Conservation (phyloP, 2,329 filamentous ascomycete species). For the Cladosporium sp. region DNA sequence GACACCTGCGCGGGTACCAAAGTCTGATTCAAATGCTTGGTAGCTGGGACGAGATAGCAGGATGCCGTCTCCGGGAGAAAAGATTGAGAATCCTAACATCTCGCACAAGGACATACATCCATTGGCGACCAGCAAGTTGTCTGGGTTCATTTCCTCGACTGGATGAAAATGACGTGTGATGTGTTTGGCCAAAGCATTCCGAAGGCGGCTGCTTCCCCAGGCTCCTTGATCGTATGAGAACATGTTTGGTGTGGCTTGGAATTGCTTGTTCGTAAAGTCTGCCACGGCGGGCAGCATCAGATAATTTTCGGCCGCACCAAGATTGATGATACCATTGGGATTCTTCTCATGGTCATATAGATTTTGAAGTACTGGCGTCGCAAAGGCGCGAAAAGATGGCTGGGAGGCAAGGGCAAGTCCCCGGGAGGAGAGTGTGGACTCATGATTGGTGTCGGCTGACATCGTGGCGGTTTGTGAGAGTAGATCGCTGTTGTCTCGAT, state of each 20-base stretch:
- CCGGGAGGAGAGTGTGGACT: constrained; percentile 5
- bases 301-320: constrained; percentile 29
- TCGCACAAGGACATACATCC: constrained; percentile 41
- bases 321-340: constrained; percentile 27
- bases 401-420: constrained; percentile 6
- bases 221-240: constrained; percentile 38
- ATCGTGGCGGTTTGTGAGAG: neutral
- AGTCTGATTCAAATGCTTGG: constrained; percentile 47
- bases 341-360: constrained; percentile 25
- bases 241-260: neutral
- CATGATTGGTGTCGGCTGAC: neutral
- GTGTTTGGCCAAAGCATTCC: constrained; percentile 37
- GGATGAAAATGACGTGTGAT: constrained; percentile 41
- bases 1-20: constrained; percentile 40
- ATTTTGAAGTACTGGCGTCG: constrained; percentile 16
- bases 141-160: constrained; percentile 28
- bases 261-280: constrained; percentile 8
- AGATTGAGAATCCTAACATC: constrained; percentile 41
- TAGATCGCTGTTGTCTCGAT: neutral
- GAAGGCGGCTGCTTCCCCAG: constrained; percentile 36
- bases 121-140: constrained; percentile 39
- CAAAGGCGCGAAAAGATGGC: constrained; percentile 15
- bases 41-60: constrained; percentile 46
- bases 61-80: constrained; percentile 44
- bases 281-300: constrained; percentile 13